Evolutionary conservation across 1,284 basidiomycete species (phyloP).

Genomic region (Cystobasidiaceae sp.): DNA sequence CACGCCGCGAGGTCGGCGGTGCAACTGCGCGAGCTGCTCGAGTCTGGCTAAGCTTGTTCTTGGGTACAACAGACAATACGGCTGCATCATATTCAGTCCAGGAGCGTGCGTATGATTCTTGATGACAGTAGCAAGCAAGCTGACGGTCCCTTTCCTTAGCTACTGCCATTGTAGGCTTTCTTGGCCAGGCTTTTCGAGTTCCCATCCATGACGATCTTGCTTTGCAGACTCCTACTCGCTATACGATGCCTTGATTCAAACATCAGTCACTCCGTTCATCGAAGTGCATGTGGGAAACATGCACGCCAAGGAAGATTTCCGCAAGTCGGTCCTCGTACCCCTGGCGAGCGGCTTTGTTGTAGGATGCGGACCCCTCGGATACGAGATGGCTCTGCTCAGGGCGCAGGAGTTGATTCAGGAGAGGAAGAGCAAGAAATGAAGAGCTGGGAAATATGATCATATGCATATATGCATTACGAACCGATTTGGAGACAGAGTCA

Average conservation of each 20-base stretch:
- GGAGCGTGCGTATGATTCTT: neutral
- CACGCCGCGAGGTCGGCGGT: constrained; percentile 16
- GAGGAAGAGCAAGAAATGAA: no score
- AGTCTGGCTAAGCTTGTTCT: neutral
- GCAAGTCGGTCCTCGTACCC: constrained; percentile 21
- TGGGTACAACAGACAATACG: neutral
- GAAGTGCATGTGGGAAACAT: constrained; percentile 25
- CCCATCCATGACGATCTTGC: neutral
- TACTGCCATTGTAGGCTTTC: constrained; percentile 11
- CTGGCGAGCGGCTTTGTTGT: constrained; percentile 21
- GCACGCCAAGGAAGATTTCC: constrained; percentile 20
- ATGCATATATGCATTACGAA: no score
- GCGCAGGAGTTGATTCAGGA: constrained; percentile 19
- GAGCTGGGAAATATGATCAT: no score
- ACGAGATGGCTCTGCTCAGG: constrained; percentile 22
- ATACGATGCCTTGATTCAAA: constrained; percentile 21
- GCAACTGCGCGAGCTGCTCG: neutral
- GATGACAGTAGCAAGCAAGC: neutral
- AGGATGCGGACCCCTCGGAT: constrained; percentile 17
- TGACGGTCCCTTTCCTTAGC: neutral
- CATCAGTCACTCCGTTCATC: constrained; percentile 2
- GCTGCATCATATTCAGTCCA: constrained; percentile 24
- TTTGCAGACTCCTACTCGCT: constrained; percentile 19
- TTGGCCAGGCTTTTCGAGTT: neutral
- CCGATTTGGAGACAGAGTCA: no score